A percentile compares a stretch with the other conserved stretches of the same genome.
Evolutionary conservation across 1,284 basidiomycete species (phyloP).

Genomic region (Sporisorium reilianum): DNA sequence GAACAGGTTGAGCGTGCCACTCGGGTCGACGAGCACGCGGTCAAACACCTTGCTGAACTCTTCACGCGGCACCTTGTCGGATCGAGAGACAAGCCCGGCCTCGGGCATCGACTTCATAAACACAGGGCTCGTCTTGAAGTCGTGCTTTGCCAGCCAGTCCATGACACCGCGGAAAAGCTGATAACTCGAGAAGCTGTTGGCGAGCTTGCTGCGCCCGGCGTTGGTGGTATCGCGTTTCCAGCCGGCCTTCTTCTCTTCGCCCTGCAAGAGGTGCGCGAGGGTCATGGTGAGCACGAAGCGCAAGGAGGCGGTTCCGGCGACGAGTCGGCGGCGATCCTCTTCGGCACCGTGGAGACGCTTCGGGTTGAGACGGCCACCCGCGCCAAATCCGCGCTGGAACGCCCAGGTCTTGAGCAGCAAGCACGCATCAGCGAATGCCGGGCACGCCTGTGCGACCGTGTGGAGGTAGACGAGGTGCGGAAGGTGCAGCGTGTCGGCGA

Average conservation of each 20-base stretch:
- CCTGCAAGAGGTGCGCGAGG: slow-evolving; percentile 67
- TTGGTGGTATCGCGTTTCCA: slow-evolving; percentile 61
- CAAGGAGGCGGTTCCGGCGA: slow-evolving; percentile 73
- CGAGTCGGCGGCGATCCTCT: slow-evolving; percentile 38
- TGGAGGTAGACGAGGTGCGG: slow-evolving; percentile 79
- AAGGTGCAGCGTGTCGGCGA: slow-evolving; percentile 78
- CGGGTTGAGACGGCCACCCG: slow-evolving; percentile 69
- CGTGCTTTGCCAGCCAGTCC: slow-evolving; percentile 79
- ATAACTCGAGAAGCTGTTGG: slow-evolving; percentile 83
- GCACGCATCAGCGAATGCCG: slow-evolving; percentile 81
- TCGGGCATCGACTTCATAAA: slow-evolving; percentile 74
- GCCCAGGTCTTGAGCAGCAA: slow-evolving; percentile 89
- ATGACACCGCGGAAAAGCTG: slow-evolving; percentile 85
- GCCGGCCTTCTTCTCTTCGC: slow-evolving; percentile 66
- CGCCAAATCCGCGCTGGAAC: slow-evolving; percentile 82
- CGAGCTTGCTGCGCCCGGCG: slow-evolving; percentile 72
- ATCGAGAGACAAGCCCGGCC: slow-evolving; percentile 45
- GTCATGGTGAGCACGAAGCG: slow-evolving; percentile 74
- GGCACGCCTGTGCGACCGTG: slow-evolving; percentile 75
- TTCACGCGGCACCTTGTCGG: slow-evolving; percentile 65
- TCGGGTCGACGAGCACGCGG: slow-evolving; percentile 81
- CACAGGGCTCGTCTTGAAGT: slow-evolving; percentile 76
- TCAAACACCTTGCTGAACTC: slow-evolving; percentile 68
- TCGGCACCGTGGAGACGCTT: slow-evolving; percentile 11
- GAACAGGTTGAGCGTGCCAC: slow-evolving; percentile 83